Evolutionary conservation across 768 basidiomycete genomes (phyloP), one percentile per base, ranked within the genome.

Genomic region (Termitomyces sp.): DNA sequence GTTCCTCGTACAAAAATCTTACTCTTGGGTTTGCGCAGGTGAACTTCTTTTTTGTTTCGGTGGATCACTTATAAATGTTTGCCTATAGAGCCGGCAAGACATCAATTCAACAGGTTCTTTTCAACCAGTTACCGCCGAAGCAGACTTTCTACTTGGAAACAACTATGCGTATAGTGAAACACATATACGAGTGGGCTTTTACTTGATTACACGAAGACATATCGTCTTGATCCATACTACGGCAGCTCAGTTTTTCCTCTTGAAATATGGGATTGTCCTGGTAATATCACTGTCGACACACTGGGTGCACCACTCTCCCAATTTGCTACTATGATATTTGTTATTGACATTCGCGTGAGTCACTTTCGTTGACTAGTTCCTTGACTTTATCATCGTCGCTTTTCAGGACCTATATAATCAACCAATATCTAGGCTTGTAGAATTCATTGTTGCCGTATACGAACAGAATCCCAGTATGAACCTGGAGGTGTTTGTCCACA

Each of bases 191-290:
- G 95, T 97, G 71, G 73, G 92, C 66, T 33, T 58, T 57, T 59
- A 63, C 36, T 56, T 48, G 43, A 33, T 44, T 35, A 58, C 46
- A 41, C 13, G 44, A 52, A 49, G 33, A n/a, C 47, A 38, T 35
- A 28, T 28, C 33, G 5, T 43, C 46, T 38, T 57, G 54, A 56
- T 48, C 38, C 52, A 48, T 58, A 58, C 44, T 62, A 64, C 58
- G 63, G 49, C 71, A 97, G 95, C 73, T 89, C 94, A 44, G 86
- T 96, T 63, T 87, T 97, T 61, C 93, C 94, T 1, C 82, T 98
- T 40, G 92, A 97, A 70, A 85, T 98, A 69, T 97, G 93, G 93
- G 95, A 97, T 68, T 93, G 93, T 66, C 96, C 95, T 0, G 91
- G 91, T 28, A 93, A 88, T 60, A 83, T 87, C 57, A 86, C 92